Conservation (phyloP, 2,329 filamentous ascomycete genomes). For the Penicillium sp. region DNA sequence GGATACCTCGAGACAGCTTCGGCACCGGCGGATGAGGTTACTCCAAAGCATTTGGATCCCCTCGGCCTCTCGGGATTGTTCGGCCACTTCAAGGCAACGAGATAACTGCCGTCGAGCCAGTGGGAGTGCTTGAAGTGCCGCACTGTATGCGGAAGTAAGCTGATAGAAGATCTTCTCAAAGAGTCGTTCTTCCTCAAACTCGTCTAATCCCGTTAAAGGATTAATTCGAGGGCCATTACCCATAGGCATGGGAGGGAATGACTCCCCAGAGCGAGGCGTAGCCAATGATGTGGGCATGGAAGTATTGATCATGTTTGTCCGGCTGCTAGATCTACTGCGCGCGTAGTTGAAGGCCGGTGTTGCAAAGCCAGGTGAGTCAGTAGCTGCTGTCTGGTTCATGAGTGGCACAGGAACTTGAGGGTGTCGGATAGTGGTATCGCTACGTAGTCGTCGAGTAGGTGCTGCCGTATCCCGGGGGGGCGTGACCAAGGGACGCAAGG, state of each 20-base stretch:
- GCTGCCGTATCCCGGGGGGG: constrained; percentile 49
- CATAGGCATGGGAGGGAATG: constrained; percentile 58
- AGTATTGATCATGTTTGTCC: constrained; percentile 53
- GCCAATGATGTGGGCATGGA: constrained; percentile 49
- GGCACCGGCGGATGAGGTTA: constrained; percentile 69
- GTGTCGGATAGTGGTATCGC: constrained; percentile 53
- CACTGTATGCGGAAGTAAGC: constrained; percentile 69
- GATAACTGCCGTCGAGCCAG: constrained; percentile 66
- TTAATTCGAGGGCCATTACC: constrained; percentile 52
- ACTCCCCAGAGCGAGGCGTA: constrained; percentile 80
- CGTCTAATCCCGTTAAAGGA: constrained; percentile 60
- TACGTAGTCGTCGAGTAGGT: constrained; percentile 48
- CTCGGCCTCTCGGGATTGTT: constrained; percentile 59
- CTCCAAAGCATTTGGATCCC: constrained; percentile 66
- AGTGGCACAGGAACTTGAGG: constrained; percentile 36
- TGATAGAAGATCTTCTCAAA: constrained; percentile 83
- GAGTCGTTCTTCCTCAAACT: constrained; percentile 71
- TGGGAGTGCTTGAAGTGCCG: constrained; percentile 71
- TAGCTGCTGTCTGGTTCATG: constrained; percentile 28
- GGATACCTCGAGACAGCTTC: constrained; percentile 68
- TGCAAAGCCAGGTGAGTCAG: constrained; percentile 32
- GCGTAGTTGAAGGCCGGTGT: constrained; percentile 32
- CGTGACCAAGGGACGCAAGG: constrained; percentile 36
- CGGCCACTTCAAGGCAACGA: constrained; percentile 62
- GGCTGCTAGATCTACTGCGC: constrained; percentile 50